These are phyloP conservation scores for Bretschneidera sinensis DNA, from an alignment of 345 rosid genomes.

Conservation along the genomic window DNA sequence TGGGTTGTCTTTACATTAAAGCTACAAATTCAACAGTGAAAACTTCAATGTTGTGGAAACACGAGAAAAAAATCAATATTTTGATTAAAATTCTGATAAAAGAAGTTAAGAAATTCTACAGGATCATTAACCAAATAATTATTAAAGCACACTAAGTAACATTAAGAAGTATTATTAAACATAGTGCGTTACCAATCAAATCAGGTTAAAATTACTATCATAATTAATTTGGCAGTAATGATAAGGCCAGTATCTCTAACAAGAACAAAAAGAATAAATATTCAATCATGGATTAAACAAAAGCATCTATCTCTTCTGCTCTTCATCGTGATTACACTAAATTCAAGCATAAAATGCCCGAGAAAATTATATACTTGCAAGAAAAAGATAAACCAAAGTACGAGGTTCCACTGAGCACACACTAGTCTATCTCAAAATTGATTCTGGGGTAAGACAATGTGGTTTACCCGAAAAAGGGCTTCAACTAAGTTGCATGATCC, in stretches of 20 bases:
- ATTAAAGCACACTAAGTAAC: no score
- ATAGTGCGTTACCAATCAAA: no score
- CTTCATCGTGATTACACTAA: conserved; percentile 13
- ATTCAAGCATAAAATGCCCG: conserved; percentile 9
- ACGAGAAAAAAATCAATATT: no score
- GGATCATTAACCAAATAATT: no score
- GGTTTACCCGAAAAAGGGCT: conserved; percentile 3
- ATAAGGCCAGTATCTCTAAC: neutral
- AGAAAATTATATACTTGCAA: neutral
- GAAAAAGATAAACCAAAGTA: neutral
- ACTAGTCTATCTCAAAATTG: conserved; percentile 30
- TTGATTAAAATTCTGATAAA: no score
- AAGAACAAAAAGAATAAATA: neutral
- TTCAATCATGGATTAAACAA: conserved; percentile 2
- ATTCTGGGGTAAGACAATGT: conserved; percentile 3
- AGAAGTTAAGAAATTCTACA: no score
- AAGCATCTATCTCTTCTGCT: neutral
- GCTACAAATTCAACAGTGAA: no score
- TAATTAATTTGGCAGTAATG: neutral
- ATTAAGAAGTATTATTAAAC: no score
- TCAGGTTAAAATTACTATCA: no score
- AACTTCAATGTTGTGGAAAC: no score
- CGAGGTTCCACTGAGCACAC: conserved; percentile 1
- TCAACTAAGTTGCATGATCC: conserved; percentile 5
- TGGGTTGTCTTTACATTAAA: no score